phyloP scores from a whole-genome alignment of 768 basidiomycete species.

The Tricholoma saponaceum region DNA sequence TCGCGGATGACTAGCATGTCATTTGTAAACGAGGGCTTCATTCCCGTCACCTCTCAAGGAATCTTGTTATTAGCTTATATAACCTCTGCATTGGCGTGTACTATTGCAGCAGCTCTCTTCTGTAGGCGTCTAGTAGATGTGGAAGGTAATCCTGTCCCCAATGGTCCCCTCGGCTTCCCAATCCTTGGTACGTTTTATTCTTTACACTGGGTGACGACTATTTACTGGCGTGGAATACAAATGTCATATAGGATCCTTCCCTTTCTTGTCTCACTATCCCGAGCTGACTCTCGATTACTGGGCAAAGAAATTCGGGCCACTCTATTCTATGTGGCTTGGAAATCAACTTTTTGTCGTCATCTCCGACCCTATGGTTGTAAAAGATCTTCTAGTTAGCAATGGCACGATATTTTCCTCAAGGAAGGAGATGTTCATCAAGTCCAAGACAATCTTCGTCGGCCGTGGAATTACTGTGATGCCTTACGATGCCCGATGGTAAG shows the following conservation, averaged over 20 bases:
- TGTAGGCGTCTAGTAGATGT: conserved; percentile 9
- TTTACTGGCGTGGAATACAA: background rate
- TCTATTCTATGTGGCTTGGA: conserved; percentile 44
- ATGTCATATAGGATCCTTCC: conserved; percentile 34
- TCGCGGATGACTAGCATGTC: background rate
- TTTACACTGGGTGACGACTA: too few species aligned
- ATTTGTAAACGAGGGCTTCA: background rate
- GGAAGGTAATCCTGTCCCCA: conserved; percentile 17
- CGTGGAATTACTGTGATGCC: conserved; percentile 41
- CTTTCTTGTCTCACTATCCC: conserved; percentile 37
- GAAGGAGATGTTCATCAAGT: conserved; percentile 43
- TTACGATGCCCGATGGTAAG: conserved; percentile 39
- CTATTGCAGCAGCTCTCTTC: conserved; percentile 10
- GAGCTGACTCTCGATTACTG: conserved; percentile 39
- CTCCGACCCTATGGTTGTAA: conserved; percentile 39
- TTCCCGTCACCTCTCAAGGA: conserved; percentile 13
- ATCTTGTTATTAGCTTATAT: conserved; percentile 20
- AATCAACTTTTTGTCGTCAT: conserved; percentile 44
- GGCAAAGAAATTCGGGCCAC: conserved; percentile 38
- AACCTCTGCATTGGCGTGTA: conserved; percentile 18
- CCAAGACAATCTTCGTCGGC: conserved; percentile 37
- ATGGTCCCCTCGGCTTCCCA: conserved; percentile 19
- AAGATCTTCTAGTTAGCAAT: conserved; percentile 41
- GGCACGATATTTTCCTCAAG: conserved; percentile 43
- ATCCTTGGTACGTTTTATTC: conserved; percentile 14